Evolutionary conservation across 2,329 filamentous ascomycete species (phyloP).

Genomic region (Colletotrichum siamense): DNA sequence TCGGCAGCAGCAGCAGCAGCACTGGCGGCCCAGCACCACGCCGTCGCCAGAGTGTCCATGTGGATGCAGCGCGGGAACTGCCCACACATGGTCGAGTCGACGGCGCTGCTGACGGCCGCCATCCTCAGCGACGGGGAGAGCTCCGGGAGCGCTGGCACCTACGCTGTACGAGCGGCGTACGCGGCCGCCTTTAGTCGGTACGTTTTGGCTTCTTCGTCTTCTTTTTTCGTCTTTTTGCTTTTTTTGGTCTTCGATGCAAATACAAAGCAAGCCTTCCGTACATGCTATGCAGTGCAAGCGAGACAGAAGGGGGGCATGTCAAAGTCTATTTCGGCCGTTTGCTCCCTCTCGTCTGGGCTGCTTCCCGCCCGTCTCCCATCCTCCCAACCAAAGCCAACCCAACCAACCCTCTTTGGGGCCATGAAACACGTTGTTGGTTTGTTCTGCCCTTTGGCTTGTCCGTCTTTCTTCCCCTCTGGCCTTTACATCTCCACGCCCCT

Average conservation of each 20-base stretch:
- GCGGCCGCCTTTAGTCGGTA: slow-evolving; percentile 77
- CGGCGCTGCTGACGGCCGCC: slow-evolving; percentile 74
- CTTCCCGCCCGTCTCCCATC: neutral
- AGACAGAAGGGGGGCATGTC: neutral
- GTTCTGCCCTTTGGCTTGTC: neutral
- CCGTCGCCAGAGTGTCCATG: slow-evolving; percentile 65
- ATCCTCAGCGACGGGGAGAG: slow-evolving; percentile 65
- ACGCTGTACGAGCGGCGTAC: slow-evolving; percentile 73
- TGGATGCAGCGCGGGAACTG: slow-evolving; percentile 78
- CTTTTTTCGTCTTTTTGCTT: neutral
- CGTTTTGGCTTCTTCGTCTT: slow-evolving; percentile 31
- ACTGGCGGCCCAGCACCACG: slow-evolving; percentile 43
- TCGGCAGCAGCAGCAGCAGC: slow-evolving; percentile 19
- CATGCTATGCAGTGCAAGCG: neutral
- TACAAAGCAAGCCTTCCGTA: neutral
- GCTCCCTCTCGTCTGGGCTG: neutral
- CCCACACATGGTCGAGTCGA: slow-evolving; percentile 81
- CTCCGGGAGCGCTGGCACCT: slow-evolving; percentile 48
- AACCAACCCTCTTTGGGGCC: neutral
- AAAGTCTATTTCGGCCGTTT: slow-evolving; percentile 6
- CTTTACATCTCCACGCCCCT: neutral
- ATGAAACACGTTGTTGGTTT: slow-evolving; percentile 5
- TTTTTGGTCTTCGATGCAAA: neutral
- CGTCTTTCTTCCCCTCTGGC: neutral
- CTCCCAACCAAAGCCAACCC: neutral